Evolutionary conservation across 2,329 filamentous ascomycete genomes (phyloP).

Genomic region (Eutypella sp.): DNA sequence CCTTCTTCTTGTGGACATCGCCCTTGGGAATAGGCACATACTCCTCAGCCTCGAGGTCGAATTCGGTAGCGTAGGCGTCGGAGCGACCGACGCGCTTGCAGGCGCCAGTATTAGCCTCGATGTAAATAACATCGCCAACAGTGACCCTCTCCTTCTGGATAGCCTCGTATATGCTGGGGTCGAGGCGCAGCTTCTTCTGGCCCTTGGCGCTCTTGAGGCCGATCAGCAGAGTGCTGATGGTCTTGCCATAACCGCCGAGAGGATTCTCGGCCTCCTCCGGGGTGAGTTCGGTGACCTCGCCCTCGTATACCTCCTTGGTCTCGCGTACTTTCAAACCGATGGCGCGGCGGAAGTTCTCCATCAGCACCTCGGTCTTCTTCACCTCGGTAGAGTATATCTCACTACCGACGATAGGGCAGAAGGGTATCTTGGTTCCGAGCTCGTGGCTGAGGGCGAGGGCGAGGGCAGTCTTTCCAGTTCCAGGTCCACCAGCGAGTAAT

Average conservation of each 20-base stretch:
- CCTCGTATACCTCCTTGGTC: slow-evolving; percentile 99
- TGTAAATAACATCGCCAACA: slow-evolving; percentile 96
- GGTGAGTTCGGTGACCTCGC: slow-evolving; percentile 94
- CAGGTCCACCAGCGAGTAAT: slow-evolving; percentile 86
- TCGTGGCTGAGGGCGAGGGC: slow-evolving; percentile 95
- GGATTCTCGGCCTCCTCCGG: slow-evolving; percentile 98
- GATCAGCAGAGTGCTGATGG: slow-evolving; percentile 91
- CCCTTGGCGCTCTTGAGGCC: slow-evolving; percentile 93
- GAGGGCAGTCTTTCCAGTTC: slow-evolving; percentile 94
- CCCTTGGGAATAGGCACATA: slow-evolving; percentile 98
- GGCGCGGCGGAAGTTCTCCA: slow-evolving; percentile 97
- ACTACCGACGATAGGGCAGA: slow-evolving; percentile 96
- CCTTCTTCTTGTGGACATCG: slow-evolving; percentile 99
- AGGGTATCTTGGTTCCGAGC: slow-evolving; percentile 94
- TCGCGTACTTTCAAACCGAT: slow-evolving; percentile 96
- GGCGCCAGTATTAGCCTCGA: slow-evolving; percentile 96
- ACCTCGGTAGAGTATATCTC: slow-evolving; percentile 98
- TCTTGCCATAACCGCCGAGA: slow-evolving; percentile 92
- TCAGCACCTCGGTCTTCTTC: slow-evolving; percentile 98
- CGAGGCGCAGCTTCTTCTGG: slow-evolving; percentile 93
- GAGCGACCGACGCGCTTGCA: slow-evolving; percentile 96
- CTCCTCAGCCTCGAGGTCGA: slow-evolving; percentile 97
- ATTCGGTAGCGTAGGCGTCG: slow-evolving; percentile 96
- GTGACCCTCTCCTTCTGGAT: slow-evolving; percentile 98
- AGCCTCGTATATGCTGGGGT: slow-evolving; percentile 98